A percentile compares a stretch with the other conserved stretches of the same genome.
phyloP scores from a whole-genome alignment of 179 eudicot species.

The Drosera spatulata region DNA sequence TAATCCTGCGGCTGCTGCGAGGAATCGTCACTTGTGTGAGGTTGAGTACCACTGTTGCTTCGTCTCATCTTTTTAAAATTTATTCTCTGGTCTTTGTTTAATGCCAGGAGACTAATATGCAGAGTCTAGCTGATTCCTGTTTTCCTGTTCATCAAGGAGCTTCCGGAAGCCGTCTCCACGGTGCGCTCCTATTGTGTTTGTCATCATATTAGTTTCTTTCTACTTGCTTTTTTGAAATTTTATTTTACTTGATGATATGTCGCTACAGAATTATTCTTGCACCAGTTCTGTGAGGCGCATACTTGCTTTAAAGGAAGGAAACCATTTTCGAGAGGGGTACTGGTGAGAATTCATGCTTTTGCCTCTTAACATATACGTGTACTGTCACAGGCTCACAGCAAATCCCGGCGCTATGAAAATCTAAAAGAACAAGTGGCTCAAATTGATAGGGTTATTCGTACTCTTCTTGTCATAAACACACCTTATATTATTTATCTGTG shows the following conservation, averaged over 20 bases:
- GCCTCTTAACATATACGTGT: too few species aligned
- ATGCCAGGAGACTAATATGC: slow-evolving; percentile 18
- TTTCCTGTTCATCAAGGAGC: slow-evolving; percentile 66
- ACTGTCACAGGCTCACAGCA: too few species aligned
- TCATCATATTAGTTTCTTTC: too few species aligned
- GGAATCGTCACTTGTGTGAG: slow-evolving; percentile 83
- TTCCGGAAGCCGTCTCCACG: slow-evolving; percentile 83
- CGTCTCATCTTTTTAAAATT: slow-evolving; percentile 6
- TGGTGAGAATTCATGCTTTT: slow-evolving; percentile 33
- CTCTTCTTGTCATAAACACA: too few species aligned
- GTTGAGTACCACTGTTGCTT: slow-evolving; percentile 17
- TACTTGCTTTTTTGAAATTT: too few species aligned
- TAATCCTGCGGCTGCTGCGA: slow-evolving; percentile 83
- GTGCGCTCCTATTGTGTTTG: too few species aligned
- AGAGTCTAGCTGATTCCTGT: slow-evolving; percentile 82
- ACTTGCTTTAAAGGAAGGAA: slow-evolving; percentile 47
- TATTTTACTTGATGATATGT: too few species aligned
- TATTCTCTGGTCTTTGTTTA: slow-evolving; percentile 2
- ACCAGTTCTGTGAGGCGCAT: slow-evolving; percentile 89
- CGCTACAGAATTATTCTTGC: slow-evolving; percentile 80
- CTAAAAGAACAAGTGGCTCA: too few species aligned
- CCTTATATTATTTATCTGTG: too few species aligned
- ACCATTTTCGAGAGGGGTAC: slow-evolving; percentile 74
- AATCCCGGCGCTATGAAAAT: too few species aligned
- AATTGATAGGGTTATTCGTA: too few species aligned